Evolutionary conservation across 306 rosid genomes (phyloP).

Genomic region (Argentina anserina): DNA sequence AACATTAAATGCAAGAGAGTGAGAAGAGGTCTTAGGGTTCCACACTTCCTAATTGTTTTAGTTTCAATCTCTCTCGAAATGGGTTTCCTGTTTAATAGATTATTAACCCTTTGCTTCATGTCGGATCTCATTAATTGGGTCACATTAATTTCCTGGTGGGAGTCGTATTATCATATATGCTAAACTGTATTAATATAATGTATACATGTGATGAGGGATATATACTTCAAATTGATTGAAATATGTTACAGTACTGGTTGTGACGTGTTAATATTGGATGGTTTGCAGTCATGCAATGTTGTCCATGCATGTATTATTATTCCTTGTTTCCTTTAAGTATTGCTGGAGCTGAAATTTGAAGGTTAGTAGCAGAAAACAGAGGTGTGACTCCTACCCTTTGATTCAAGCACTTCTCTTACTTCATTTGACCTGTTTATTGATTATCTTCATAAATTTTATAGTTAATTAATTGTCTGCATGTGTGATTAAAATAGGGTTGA

Average conservation of each 20-base stretch:
- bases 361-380: background rate
- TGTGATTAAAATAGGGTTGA: too few relatives aligned
- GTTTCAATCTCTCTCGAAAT: constrained; percentile 39
- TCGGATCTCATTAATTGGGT: constrained; percentile 47
- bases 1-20: constrained; percentile 54
- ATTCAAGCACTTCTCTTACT: background rate
- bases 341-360: background rate
- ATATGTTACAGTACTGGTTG: background rate
- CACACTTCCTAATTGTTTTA: constrained; percentile 35
- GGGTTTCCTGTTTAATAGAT: constrained; percentile 34
- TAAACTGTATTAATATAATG: constrained; percentile 10
- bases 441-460: background rate
- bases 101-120: constrained; percentile 44
- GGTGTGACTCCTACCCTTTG: background rate
- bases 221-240: constrained; percentile 1
- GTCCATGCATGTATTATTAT: background rate
- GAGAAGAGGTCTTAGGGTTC: constrained; percentile 47
- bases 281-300: constrained; percentile 15
- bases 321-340: background rate
- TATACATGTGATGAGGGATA: background rate
- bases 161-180: constrained; percentile 12
- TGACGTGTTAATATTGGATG: constrained; percentile 6
- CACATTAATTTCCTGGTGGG: constrained; percentile 34
- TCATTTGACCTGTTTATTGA: background rate
- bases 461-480: constrained; percentile 8